phyloP scores from a whole-genome alignment of 73 alveolate genomes.

The Symbiodinium natans region DNA sequence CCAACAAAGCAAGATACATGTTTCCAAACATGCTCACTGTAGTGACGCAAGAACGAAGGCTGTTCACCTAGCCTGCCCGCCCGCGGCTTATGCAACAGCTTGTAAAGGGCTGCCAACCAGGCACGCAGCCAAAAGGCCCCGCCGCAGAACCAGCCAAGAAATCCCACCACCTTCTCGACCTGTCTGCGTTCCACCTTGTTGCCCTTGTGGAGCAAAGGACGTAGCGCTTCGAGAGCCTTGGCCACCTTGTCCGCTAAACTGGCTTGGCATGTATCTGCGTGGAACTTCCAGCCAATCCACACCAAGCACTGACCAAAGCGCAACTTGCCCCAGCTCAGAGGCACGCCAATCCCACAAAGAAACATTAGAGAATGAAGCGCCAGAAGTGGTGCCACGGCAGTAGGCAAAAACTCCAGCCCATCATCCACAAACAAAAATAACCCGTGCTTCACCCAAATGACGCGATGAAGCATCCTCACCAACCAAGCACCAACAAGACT shows the following conservation, averaged over 20 bases:
- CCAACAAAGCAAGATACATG: too few species aligned
- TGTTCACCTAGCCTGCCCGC: too few species aligned
- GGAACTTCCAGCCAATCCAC: slow-evolving; percentile 18
- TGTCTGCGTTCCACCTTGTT: slow-evolving; percentile 4
- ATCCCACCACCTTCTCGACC: neutral
- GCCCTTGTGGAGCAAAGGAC: neutral
- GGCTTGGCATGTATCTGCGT: neutral
- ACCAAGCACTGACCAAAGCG: neutral
- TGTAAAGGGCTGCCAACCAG: neutral
- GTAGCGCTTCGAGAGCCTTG: neutral
- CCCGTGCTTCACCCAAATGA: slow-evolving; percentile 31
- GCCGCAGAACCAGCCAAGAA: slow-evolving; percentile 9
- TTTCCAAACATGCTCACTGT: too few species aligned
- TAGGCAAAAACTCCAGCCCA: slow-evolving; percentile 13
- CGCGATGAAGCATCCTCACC: slow-evolving; percentile 22
- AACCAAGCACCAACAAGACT: slow-evolving; percentile 35
- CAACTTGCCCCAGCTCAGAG: slow-evolving; percentile 22
- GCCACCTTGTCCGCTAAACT: neutral
- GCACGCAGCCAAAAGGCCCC: slow-evolving; percentile 25
- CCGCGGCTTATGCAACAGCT: neutral
- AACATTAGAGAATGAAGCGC: neutral
- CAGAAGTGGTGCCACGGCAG: neutral
- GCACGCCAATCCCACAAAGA: neutral
- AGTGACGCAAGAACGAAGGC: too few species aligned
- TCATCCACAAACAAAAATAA: slow-evolving; percentile 20